A percentile compares a stretch with the other conserved stretches of the same genome.
Evolutionary conservation across 108 stramenopile genomes (phyloP).

Genomic region (Halocafeteria seosinensis): DNA sequence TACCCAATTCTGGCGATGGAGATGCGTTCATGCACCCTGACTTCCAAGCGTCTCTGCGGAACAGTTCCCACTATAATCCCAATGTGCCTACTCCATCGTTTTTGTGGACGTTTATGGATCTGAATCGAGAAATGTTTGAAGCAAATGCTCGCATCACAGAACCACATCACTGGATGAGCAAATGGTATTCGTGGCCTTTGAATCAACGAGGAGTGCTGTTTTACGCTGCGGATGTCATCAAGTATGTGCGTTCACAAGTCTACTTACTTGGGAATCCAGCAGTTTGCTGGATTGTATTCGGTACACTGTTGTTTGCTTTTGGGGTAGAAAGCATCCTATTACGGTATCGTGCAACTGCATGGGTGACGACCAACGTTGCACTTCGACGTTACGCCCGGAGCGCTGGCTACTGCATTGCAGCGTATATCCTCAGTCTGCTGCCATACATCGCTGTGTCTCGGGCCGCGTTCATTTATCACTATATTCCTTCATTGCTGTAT

Average conservation of each 20-base stretch:
- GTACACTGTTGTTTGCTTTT: background rate
- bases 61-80: background rate
- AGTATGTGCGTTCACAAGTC: background rate
- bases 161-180: constrained; percentile 5
- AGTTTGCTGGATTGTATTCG: background rate
- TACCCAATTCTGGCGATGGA: background rate
- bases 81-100: background rate
- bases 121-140: background rate
- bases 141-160: constrained; percentile 3
- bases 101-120: background rate
- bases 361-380: background rate
- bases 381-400: background rate
- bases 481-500: constrained; percentile 1
- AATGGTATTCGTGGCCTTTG: background rate
- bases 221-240: background rate
- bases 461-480: constrained; percentile 3
- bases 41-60: background rate
- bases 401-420: background rate
- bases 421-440: background rate
- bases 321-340: too few species aligned
- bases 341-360: background rate
- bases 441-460: constrained; percentile 1
- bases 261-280: constrained; percentile 2
- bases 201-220: background rate
- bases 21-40: constrained; percentile 1